phyloP scores from a whole-genome alignment of 1,284 basidiomycete genomes.

The Porodaedalea pini region DNA sequence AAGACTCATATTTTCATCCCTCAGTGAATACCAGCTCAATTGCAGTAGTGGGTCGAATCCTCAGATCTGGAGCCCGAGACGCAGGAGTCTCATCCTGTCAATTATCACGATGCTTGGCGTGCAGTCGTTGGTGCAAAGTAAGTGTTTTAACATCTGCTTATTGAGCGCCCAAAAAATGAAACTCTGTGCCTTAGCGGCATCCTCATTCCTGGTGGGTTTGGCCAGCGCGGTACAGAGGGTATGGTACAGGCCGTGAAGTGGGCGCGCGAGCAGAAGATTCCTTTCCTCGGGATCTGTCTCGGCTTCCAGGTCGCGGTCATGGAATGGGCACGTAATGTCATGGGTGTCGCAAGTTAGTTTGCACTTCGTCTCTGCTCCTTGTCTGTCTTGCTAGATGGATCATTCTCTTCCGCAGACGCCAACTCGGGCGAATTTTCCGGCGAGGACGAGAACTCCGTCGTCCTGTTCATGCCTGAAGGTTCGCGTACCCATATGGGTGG shows the following conservation, averaged over 20 bases:
- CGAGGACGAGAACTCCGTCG: constrained; percentile 63
- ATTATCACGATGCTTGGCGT: constrained; percentile 96
- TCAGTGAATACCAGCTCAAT: constrained; percentile 15
- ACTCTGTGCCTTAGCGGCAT: constrained; percentile 63
- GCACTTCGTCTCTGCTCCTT: background rate
- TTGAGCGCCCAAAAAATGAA: background rate
- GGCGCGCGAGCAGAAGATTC: constrained; percentile 92
- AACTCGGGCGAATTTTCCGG: constrained; percentile 81
- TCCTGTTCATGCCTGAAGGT: constrained; percentile 99
- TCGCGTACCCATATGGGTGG: constrained; percentile 98
- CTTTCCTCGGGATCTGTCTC: constrained; percentile 95
- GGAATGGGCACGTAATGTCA: constrained; percentile 90
- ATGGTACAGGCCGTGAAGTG: constrained; percentile 98
- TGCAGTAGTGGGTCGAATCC: constrained; percentile 90
- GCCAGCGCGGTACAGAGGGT: constrained; percentile 90
- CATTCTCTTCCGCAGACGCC: constrained; percentile 55
- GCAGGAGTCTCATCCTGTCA: constrained; percentile 77
- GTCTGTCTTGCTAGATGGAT: background rate
- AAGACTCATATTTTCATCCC: constrained; percentile 25
- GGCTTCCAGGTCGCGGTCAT: constrained; percentile 98
- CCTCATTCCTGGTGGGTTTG: constrained; percentile 95
- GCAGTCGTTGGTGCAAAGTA: constrained; percentile 87
- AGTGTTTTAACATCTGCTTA: constrained; percentile 26
- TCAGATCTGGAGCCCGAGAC: constrained; percentile 84
- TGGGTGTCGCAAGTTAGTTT: constrained; percentile 62